Evolutionary conservation across 2,329 filamentous ascomycete species (phyloP).

Genomic region (Niveomyces coronatus): DNA sequence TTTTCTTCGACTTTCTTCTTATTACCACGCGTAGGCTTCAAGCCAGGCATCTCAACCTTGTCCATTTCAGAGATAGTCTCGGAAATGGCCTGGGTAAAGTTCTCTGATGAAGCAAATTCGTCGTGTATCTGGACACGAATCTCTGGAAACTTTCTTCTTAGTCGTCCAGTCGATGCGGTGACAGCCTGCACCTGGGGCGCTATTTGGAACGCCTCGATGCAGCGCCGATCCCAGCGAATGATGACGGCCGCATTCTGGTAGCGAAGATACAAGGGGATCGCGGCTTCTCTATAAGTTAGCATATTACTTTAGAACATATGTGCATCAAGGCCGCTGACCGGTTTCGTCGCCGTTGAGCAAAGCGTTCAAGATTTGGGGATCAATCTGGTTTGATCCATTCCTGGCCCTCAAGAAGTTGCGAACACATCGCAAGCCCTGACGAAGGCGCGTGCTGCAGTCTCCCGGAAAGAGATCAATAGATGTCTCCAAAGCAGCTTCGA

Average conservation of each 20-base stretch:
- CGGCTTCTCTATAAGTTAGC: background rate
- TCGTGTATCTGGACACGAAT: background rate
- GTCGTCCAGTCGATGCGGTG: background rate
- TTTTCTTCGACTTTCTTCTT: background rate
- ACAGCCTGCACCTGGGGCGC: background rate
- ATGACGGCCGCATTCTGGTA: slow-evolving; percentile 4
- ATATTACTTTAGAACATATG: background rate
- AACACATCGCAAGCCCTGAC: background rate
- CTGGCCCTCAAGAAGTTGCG: background rate
- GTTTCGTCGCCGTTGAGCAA: background rate
- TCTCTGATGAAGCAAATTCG: background rate
- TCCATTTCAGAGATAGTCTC: slow-evolving; percentile 1
- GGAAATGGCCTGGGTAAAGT: background rate
- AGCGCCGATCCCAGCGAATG: background rate
- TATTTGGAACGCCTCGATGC: slow-evolving; percentile 1
- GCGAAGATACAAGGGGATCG: background rate
- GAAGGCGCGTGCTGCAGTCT: background rate
- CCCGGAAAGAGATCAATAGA: background rate
- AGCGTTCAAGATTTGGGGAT: background rate
- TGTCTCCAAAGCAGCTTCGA: background rate
- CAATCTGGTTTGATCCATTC: background rate
- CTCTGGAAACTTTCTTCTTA: slow-evolving; percentile 3
- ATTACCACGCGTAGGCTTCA: background rate
- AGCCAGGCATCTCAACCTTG: background rate
- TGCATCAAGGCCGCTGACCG: background rate